Base-by-base conservation (phyloP, 2,329 filamentous ascomycete genomes). In the Mollisiaceae sp. region DNA sequence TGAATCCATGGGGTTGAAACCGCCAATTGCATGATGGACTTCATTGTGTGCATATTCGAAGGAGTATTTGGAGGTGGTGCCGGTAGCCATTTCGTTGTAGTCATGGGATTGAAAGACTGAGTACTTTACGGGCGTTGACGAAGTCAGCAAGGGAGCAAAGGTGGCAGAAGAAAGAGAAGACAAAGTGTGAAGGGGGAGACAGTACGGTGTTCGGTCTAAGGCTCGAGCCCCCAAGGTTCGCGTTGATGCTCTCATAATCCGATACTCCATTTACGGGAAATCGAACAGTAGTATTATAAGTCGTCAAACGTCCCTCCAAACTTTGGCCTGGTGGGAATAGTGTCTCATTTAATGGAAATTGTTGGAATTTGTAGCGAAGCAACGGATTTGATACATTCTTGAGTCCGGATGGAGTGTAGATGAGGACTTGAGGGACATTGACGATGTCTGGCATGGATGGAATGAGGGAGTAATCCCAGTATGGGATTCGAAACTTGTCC, bases 361-460 rank as follows among this genome's bases (percentile, higher is more conserved):
- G 57, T 11, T 82, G 82, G 75, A 85, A 87, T 1, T 69, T 75
- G 74, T 82, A 89, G 63, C 78, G 81, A 68, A 80, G 80, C 0
- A 88, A 75, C 2, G 86, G 86, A 72, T 88, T 88, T 47, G 76
- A 73, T 27, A 86, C 65, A 41, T 50, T 62, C 36, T 69, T 54
- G 2, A 50, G 20, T 24, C 73, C 72, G 27, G 61, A 45, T 15
- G 68, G 62, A 4, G 68, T 77, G 4, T 73, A 75, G 36, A 78
- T 74, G 18, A 70, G 67, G 4, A 81, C 67, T 1, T 72, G 74
- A 38, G 50, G 69, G 18, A 56, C 78, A 41, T 63, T 74, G 18
- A 73, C 65, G 5, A 73, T 79, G 24, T 76, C 72, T 2, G 83
- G 80, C n/a, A 82, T 76, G 20, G 78, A 78, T 64, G 85, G 75